Base-by-base conservation (phyloP, 2,329 filamentous ascomycete species). In the Aspergillus quadricinctus region DNA sequence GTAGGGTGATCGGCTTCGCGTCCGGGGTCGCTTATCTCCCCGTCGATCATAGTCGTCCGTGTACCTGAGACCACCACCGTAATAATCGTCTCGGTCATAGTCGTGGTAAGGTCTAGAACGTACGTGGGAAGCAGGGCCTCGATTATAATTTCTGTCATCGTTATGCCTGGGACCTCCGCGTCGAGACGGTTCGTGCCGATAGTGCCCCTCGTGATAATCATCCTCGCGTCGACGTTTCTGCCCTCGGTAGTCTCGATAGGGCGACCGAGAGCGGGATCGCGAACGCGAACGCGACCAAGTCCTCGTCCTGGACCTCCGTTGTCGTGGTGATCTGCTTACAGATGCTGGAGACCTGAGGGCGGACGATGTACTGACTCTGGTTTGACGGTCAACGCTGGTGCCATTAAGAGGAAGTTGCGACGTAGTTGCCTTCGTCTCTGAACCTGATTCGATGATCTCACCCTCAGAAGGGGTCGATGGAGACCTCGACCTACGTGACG, bases 361-460 rank as follows among this genome's bases (percentile, higher is more conserved):
- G 61, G 71, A 69, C 66, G 75, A 69, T 67, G 68, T 67, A 80
- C 82, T 85, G 78, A 77, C 82, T 92, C 91, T 96, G 89, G 88
- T 84, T 83, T 82, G 86, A 85, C 88, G 89, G 90, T 96, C 89
- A 96, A 96, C 87, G 84, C 83, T 86, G 84, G 80, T 87, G 88
- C 86, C 83, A 83, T 87, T 85, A 82, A 83, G 78, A 76, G 82
- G 83, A 82, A 83, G 81, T 82, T 87, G 85, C 87, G 88, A 80
- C 77, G 77, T 88, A 90, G 88, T 89, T 94, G 90, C 90, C 90
- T 94, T 94, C 76, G 70, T 75, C 78, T 84, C 82, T 81, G 81
- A 82, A 77, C 82, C 81, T 78, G 84, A 84, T 78, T 92, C 89
- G 74, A 88, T 78, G 76, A 93, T 91, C 81, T 95, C 91, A 78